phyloP scores from a whole-genome alignment of 164 flowering plant genomes.

The Kalanchoe fedtschenkoi region DNA sequence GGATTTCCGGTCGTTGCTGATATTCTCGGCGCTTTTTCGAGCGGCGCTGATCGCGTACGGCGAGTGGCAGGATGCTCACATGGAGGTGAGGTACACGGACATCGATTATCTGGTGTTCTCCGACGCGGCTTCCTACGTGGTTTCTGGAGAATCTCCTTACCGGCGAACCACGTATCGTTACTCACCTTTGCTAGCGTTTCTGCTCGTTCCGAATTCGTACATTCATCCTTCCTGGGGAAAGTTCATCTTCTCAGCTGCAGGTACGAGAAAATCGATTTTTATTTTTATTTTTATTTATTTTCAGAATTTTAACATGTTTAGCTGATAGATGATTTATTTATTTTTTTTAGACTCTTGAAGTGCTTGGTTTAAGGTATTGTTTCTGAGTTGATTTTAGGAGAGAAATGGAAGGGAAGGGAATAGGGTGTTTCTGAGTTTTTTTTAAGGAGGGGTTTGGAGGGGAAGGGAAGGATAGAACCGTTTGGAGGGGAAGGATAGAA shows the following conservation, averaged over 20 bases:
- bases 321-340: neutral
- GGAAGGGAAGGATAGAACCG: no score
- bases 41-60: conserved; percentile 57
- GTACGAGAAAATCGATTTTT: conserved; percentile 20
- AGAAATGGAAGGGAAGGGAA: no score
- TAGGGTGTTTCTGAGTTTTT: no score
- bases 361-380: no score
- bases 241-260: conserved; percentile 77
- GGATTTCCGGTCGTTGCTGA: conserved; percentile 27
- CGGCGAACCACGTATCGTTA: conserved; percentile 71
- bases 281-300: neutral
- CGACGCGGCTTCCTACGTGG: conserved; percentile 76
- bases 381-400: no score
- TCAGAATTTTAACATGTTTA: neutral
- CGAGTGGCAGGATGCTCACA: conserved; percentile 89
- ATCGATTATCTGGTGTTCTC: conserved; percentile 88
- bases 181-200: conserved; percentile 76
- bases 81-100: conserved; percentile 93
- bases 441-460: no score
- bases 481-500: no score
- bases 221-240: conserved; percentile 88
- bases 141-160: conserved; percentile 65
- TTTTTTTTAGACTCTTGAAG: no score
- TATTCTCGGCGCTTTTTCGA: conserved; percentile 54
- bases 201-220: conserved; percentile 66